Base-by-base conservation (phyloP, 2,329 filamentous ascomycete species). In the Aspergillus niger region DNA sequence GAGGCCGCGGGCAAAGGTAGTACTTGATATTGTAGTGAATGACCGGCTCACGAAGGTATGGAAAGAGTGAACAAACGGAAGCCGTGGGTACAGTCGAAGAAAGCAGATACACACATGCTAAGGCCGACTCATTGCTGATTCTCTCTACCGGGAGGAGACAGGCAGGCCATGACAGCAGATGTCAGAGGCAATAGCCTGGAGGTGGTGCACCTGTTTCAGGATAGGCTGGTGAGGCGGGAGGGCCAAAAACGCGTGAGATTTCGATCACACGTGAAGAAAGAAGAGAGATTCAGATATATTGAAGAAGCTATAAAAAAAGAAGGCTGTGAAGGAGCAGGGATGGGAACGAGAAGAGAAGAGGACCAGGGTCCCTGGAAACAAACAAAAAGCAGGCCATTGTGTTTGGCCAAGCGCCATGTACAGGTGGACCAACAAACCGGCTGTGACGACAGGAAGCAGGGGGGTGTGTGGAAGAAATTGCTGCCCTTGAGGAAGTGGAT, bases 151-250 rank as follows among this genome's bases (percentile, higher is more conserved):
- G 43, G 28, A 39, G 47, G 30, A 62, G 41, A 36, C 20, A 47
- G 57, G 55, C 24, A 55, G 49, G 55, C 59, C 65, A 65, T 65
- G 58, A 61, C 63, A 61, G 60, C 51, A 51, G 41, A 61, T 51
- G 60, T 64, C 50, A 53, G 57, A 64, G 60, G 55, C 57, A 32
- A 60, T 57, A 28, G 51, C 55, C 57, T 60, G 55, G 41, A 55
- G 55, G 43, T 49, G 63, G 41, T 43, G 17, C 49, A 57, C 20
- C 36, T 51, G 66, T 67, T 69, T 68, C 68, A 69, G 62, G 57
- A 62, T 60, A 32, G 56, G 43, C 62, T 63, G 50, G 65, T 64
- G 63, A 68, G 60, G 68, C 65, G 67, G 32, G 47, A 56, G 56
- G 24, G 56, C 43, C 24, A 55, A 55, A 55, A 55, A 54, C 24